phyloP scores from a whole-genome alignment of 73 alveolate species.

The Symbiodinium natans region DNA sequence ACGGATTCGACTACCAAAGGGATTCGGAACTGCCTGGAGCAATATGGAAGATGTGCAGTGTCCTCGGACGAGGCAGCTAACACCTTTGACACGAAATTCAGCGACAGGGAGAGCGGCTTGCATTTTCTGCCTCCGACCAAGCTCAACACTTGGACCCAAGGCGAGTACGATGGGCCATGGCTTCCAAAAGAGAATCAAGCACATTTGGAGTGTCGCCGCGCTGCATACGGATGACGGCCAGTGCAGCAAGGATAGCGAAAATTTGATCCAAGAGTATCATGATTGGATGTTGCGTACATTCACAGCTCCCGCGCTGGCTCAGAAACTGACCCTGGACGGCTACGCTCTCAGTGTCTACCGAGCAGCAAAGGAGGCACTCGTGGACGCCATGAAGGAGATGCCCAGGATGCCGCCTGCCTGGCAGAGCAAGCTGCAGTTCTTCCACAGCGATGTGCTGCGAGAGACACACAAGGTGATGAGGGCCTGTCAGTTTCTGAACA shows the following conservation, averaged over 20 bases:
- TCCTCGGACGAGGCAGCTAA: slow-evolving; percentile 13
- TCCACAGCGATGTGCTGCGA: slow-evolving; percentile 11
- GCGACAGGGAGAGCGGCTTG: slow-evolving; percentile 9
- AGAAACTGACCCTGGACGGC: background rate
- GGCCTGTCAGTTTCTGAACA: background rate
- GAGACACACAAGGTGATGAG: slow-evolving; percentile 28
- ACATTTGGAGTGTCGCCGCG: background rate
- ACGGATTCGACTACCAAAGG: slow-evolving; percentile 5
- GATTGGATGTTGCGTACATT: background rate
- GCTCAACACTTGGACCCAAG: background rate
- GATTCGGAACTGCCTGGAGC: slow-evolving; percentile 12
- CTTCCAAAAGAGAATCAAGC: background rate
- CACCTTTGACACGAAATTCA: slow-evolving; percentile 1
- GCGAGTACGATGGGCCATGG: slow-evolving; percentile 8
- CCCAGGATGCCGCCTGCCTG: background rate
- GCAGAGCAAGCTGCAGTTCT: slow-evolving; percentile 22
- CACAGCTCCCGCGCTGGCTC: background rate
- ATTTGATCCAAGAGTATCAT: background rate
- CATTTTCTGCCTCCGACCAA: background rate
- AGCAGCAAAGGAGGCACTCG: slow-evolving; percentile 12
- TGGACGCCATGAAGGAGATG: background rate
- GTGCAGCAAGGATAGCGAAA: background rate
- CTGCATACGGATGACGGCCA: background rate
- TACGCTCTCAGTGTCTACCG: background rate
- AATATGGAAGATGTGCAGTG: background rate